phyloP scores from a whole-genome alignment of 495 filamentous ascomycete species.

The Tricharina praecox region DNA sequence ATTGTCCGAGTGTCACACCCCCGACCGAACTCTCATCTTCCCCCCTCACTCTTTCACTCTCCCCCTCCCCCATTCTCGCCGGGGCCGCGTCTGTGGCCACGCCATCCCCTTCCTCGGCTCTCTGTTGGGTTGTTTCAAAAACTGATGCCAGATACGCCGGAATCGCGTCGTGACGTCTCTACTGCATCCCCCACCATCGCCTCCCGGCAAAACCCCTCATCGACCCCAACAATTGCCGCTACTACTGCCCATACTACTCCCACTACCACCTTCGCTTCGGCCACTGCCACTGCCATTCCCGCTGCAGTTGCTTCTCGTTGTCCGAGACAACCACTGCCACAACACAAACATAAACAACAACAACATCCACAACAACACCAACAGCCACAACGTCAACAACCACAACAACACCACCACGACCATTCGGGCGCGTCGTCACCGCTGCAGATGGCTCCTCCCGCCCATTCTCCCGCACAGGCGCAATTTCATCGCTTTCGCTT shows the following conservation, averaged over 20 bases:
- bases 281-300: too few species aligned
- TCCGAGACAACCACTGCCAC: too few species aligned
- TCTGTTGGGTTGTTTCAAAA: constrained; percentile 2
- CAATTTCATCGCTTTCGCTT: constrained; percentile 24
- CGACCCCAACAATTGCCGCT: too few species aligned
- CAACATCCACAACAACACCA: too few species aligned
- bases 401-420: constrained; percentile 3
- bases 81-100: constrained; percentile 6
- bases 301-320: too few species aligned
- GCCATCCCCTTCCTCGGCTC: not conserved
- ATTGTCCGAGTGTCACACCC: too few species aligned
- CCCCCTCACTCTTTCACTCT: not conserved
- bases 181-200: constrained; percentile 15
- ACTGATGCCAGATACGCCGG: constrained; percentile 5
- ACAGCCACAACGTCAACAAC: too few species aligned
- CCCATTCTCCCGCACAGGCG: constrained; percentile 9
- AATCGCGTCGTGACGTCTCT: constrained; percentile 3
- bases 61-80: too few species aligned
- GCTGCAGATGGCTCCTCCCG: constrained; percentile 5
- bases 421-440: constrained; percentile 2
- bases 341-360: too few species aligned
- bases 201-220: constrained; percentile 10
- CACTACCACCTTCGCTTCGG: constrained; percentile 7
- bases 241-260: constrained; percentile 3
- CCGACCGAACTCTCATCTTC: too few species aligned